Evolutionary conservation across 2,329 filamentous ascomycete species (phyloP), one percentile per base, ranked within the genome.

Genomic region (Phyllosticta paracitricarpa): DNA sequence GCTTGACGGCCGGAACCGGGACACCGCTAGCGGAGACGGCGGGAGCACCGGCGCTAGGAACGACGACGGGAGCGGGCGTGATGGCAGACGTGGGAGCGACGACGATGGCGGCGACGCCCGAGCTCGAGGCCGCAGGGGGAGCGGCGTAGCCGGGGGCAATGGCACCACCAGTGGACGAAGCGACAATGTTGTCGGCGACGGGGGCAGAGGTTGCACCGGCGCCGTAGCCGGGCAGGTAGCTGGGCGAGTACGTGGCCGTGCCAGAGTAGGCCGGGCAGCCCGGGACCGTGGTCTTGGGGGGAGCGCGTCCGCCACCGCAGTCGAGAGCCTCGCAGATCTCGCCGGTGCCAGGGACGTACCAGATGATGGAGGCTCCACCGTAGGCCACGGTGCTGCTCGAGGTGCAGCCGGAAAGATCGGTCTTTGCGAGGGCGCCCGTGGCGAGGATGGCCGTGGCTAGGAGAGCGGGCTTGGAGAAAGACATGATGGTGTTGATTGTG

Each of bases 261-360:
- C 84, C 84, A 2, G 69, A 67, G 75, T 87, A 86, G 3, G 61
- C 67, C 2, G 72, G 68, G 68, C 86, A 89, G 2, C 85, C 85
- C 0, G 85, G 85, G 24, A 84, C 81, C 26, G 78, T 81, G 17
- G 81, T 83, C 76, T 84, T 87, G 63, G 84, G 81, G 2, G 85
- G 83, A 8, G 84, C 86, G 54, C 81, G 79, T 61, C 85, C 86
- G 65, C 86, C 86, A 62, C 86, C 85, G 72, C 86, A 88, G 79
- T 88, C 85, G 66, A 85, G 78, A 64, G 83, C 69, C 10, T 77
- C 76, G 78, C 86, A 88, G 69, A 88, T 76, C 75, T 88, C 84
- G 69, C 84, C 84, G 19, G 81, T 83, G 65, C 74, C 83, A 1
- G 84, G 84, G 59, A 86, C 80, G 71, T 83, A 87, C 77, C 78